Evolutionary conservation across 495 filamentous ascomycete species (phyloP).

Genomic region (Penicillium macrosclerotiorum): DNA sequence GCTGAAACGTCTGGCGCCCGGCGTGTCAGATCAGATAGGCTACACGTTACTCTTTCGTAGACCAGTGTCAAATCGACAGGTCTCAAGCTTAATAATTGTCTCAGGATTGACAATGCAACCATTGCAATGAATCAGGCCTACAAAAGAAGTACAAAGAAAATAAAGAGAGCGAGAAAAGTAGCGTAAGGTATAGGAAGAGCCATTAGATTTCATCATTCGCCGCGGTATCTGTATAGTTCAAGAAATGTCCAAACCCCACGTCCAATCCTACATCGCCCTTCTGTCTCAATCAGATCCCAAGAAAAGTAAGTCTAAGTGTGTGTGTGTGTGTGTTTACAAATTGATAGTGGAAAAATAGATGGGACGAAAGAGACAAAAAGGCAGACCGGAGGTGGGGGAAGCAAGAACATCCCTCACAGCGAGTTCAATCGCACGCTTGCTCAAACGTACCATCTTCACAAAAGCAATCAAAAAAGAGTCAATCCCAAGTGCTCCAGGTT

Average conservation of each 20-base stretch:
- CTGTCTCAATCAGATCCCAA: constrained; percentile 1
- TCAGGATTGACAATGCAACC: no score
- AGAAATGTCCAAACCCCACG: no score
- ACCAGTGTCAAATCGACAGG: no score
- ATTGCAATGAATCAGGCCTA: no score
- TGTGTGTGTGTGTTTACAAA: constrained; percentile 2
- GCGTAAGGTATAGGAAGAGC: background rate
- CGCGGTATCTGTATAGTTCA: no score
- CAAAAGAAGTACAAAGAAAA: no score
- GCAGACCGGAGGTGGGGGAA: background rate
- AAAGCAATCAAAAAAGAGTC: constrained; percentile 4
- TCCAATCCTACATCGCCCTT: no score
- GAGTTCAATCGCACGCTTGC: no score
- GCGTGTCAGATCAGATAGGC: background rate
- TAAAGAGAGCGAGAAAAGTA: no score
- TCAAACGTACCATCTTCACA: background rate
- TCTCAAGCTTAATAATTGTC: no score
- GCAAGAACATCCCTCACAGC: background rate
- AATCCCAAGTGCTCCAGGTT: constrained; percentile 27
- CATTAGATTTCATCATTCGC: background rate
- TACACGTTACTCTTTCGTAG: no score
- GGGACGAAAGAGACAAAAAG: background rate
- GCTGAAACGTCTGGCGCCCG: background rate
- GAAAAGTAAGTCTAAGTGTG: constrained; percentile 3
- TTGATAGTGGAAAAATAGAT: background rate